A percentile compares a stretch with the other conserved stretches of the same genome.
Conservation (phyloP, 192 early-diverging fungal species). For the Podila minutissima region DNA sequence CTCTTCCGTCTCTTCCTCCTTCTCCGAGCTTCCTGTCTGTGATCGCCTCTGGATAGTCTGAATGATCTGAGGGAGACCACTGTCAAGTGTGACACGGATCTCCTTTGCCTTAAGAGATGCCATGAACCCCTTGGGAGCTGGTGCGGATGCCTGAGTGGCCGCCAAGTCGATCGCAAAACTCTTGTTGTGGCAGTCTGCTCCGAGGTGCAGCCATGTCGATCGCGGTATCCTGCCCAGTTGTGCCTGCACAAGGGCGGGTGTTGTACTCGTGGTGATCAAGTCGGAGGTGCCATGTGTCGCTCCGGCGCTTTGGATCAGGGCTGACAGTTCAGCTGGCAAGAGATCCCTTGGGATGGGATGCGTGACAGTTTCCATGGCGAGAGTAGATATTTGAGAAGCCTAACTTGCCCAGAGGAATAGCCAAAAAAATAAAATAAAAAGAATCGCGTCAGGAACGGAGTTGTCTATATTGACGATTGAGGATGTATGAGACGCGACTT, state of each 20-base stretch:
- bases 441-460: background rate
- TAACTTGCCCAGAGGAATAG: background rate
- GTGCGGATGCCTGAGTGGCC: background rate
- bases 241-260: background rate
- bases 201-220: conserved; percentile 23
- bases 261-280: background rate
- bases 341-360: conserved; percentile 3
- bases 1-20: background rate
- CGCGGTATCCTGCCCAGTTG: conserved; percentile 11
- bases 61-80: background rate
- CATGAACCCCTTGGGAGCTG: background rate
- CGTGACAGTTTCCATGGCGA: background rate
- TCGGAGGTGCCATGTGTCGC: too few relatives aligned
- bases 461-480: too few relatives aligned
- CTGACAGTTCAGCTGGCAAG: background rate
- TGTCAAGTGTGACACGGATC: too few relatives aligned
- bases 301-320: background rate
- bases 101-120: background rate
- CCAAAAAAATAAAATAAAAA: background rate
- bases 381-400: background rate
- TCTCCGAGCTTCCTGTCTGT: background rate
- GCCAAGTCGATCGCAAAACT: conserved; percentile 16
- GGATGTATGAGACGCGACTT: too few relatives aligned
- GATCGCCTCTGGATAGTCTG: conserved; percentile 3
- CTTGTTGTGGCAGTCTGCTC: conserved; percentile 28